These are phyloP conservation scores for Populus simonii DNA, from an alignment of 345 rosid genomes.

Conservation along the genomic window DNA sequence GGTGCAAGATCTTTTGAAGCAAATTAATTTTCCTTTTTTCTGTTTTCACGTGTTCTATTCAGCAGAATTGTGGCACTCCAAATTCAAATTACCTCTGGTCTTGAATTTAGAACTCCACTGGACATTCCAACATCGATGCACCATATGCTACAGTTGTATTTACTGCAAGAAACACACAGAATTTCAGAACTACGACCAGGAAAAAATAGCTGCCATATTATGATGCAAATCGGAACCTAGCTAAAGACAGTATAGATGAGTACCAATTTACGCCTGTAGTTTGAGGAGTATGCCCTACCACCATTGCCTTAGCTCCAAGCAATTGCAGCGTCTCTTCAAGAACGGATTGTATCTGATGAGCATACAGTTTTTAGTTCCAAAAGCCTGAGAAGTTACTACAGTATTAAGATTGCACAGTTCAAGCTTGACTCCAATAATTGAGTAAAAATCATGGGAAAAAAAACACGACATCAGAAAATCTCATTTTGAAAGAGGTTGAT, in stretches of 20 bases:
- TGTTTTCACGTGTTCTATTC: too few relatives aligned
- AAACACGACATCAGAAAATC: too few relatives aligned
- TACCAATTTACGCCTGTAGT: slow-evolving; percentile 80
- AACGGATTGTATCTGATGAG: slow-evolving; percentile 50
- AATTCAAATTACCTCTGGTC: slow-evolving; percentile 72
- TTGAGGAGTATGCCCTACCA: slow-evolving; percentile 98
- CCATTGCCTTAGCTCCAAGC: slow-evolving; percentile 81
- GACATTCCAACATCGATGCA: slow-evolving; percentile 96
- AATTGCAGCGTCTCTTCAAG: slow-evolving; percentile 67
- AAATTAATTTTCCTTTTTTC: too few relatives aligned
- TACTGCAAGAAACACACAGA: slow-evolving; percentile 41
- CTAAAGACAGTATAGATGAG: background rate
- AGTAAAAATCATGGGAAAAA: too few relatives aligned
- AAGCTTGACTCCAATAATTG: too few relatives aligned
- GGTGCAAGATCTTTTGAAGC: too few relatives aligned
- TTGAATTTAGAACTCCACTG: slow-evolving; percentile 80
- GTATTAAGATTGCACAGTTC: background rate
- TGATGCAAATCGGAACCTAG: background rate
- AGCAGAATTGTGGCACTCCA: background rate
- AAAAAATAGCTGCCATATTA: background rate
- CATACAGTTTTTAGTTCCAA: slow-evolving; percentile 14
- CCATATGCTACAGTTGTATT: slow-evolving; percentile 83
- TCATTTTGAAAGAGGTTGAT: background rate
- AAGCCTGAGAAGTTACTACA: background rate
- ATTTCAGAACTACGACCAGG: background rate